A percentile compares a stretch with the other conserved stretches of the same genome.
Conservation (phyloP, 139 green algal species). For the Closterium sp. region DNA sequence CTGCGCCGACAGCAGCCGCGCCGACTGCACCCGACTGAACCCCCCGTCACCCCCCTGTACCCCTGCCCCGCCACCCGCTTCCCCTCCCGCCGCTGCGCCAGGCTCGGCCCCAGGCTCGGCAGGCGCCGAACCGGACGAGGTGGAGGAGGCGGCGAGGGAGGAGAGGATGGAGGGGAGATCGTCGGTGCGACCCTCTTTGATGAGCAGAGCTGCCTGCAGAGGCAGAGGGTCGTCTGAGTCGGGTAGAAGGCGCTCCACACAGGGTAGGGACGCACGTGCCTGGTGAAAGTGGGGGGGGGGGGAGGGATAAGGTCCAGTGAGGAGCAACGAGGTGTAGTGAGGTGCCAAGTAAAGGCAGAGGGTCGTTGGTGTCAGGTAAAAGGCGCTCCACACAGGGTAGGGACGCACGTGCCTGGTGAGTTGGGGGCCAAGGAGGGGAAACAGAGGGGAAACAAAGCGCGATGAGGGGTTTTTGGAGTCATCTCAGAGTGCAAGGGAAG, state of each 20-base stretch:
- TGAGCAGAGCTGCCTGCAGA: slow-evolving; percentile 66
- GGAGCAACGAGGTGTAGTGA: no score
- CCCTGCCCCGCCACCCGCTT: neutral
- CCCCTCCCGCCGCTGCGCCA: neutral
- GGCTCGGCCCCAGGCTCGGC: neutral
- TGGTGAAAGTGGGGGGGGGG: no score
- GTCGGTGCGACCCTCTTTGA: slow-evolving; percentile 38
- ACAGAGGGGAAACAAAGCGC: no score
- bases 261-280: neutral
- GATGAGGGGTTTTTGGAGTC: no score
- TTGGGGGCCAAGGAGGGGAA: no score
- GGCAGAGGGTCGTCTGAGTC: neutral
- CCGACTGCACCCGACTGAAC: neutral
- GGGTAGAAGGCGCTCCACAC: neutral
- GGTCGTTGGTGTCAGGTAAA: neutral
- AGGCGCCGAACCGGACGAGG: neutral
- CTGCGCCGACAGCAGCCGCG: slow-evolving; percentile 29
- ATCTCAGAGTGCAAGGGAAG: no score
- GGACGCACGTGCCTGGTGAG: neutral
- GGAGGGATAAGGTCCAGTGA: no score
- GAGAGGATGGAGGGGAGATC: neutral
- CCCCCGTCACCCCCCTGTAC: neutral
- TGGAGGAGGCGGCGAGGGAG: neutral
- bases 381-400: neutral
- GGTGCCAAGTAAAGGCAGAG: no score